Conservation (phyloP, 2,329 filamentous ascomycete genomes). For the Cladosporium velox region DNA sequence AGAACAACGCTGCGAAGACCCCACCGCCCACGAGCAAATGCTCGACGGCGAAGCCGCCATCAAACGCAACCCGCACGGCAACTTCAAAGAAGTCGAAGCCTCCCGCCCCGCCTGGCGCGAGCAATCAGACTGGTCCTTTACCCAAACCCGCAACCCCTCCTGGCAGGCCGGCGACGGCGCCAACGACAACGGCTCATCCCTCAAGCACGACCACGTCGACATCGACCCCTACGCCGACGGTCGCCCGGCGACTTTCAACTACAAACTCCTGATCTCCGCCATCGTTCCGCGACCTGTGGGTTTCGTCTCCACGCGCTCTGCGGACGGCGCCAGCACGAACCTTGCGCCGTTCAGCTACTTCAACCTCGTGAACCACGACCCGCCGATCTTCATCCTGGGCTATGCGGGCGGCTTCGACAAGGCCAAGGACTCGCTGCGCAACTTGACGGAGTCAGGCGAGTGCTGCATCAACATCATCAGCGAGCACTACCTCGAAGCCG, state of each 20-base stretch:
- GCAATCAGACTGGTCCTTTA: constrained; percentile 52
- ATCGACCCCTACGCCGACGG: constrained; percentile 80
- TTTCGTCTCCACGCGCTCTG: constrained; percentile 59
- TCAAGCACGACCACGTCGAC: constrained; percentile 64
- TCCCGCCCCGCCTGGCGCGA: constrained; percentile 63
- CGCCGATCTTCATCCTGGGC: constrained; percentile 74
- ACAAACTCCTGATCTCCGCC: constrained; percentile 85
- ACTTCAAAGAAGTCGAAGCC: constrained; percentile 73
- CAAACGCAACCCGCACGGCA: constrained; percentile 68
- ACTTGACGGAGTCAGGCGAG: constrained; percentile 70
- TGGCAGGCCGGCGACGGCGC: constrained; percentile 69
- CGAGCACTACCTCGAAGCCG: constrained; percentile 83
- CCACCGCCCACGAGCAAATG: constrained; percentile 39
- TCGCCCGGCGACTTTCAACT: constrained; percentile 71
- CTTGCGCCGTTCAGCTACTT: constrained; percentile 88
- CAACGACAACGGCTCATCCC: constrained; percentile 56
- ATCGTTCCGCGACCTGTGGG: constrained; percentile 81
- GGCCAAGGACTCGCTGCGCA: constrained; percentile 78
- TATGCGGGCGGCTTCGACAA: constrained; percentile 58
- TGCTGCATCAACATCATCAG: constrained; percentile 82
- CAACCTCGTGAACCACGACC: constrained; percentile 80
- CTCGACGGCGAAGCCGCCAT: constrained; percentile 46
- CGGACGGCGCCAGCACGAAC: constrained; percentile 69
- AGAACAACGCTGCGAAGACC: constrained; percentile 30
- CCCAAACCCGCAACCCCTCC: constrained; percentile 63